Evolutionary conservation across 1,284 basidiomycete genomes (phyloP), one percentile per base, ranked within the genome.

Genomic region (Bondarzewia mesenterica): DNA sequence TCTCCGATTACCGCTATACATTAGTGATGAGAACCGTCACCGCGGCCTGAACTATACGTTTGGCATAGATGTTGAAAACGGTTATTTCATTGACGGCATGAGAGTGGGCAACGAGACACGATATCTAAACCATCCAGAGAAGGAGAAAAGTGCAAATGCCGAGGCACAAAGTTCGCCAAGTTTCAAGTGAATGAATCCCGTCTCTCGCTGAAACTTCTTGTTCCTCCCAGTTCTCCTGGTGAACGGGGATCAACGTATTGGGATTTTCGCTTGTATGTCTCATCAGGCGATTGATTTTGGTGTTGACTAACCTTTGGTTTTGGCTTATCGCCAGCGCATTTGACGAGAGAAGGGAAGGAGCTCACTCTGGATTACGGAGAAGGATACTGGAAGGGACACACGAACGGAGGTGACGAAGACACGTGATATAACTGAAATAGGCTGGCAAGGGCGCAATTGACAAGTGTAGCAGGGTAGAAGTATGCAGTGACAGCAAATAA

Each of bases 221-320:
- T 15, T 22, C 4, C 7, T 7, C 16, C 2, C 8, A 85, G 82
- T 75, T n/a, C 60, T 54, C 20, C 54, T 74, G 8, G 77, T 85
- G 2, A 78, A 80, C 52, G 78, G 77, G 2, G 76, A 82, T 44
- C 72, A 76, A 44, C 70, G 77, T 18, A 79, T 85, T 46, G 74
- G 71, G 2, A 70, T 85, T 16, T 77, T 65, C 50, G 73, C 82
- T 4, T 37, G 80, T 82, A 50, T 60, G 71, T 59, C 4, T 32
- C 15, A n/a, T 36, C 20, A 22, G 25, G 5, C 2, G 4, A 41
- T 27, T 12, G 39, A 26, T 7, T n/a, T n/a, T n/a, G n/a, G n/a
- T n/a, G n/a, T n/a, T n/a, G n/a, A n/a, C n/a, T n/a, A 15, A 27
- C 23, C n/a, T 26, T 23, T 27, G 39, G 18, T 42, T 27, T 25